phyloP scores from a whole-genome alignment of 2,329 filamentous ascomycete genomes.

The Colletotrichum sidae region DNA sequence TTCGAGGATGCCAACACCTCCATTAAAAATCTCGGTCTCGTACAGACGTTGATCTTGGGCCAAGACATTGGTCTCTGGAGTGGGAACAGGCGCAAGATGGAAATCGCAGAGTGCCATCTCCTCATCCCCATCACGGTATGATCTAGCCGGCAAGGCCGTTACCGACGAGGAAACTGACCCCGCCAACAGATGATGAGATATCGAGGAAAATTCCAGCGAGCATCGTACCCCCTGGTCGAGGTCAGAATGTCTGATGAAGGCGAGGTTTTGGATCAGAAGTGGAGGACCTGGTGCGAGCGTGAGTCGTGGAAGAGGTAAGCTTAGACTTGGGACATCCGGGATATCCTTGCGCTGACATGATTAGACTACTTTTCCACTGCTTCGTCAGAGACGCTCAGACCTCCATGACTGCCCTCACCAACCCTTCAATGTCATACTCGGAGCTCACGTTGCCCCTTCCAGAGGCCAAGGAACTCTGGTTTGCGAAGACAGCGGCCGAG shows the following conservation, averaged over 20 bases:
- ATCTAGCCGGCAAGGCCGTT: neutral
- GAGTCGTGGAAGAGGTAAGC: constrained; percentile 74
- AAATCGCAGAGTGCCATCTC: constrained; percentile 64
- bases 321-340: too few species aligned
- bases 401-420: constrained; percentile 74
- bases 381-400: constrained; percentile 75
- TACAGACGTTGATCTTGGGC: constrained; percentile 61
- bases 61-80: constrained; percentile 67
- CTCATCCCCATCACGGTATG: constrained; percentile 59
- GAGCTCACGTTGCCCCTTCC: constrained; percentile 76
- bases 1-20: constrained; percentile 63
- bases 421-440: constrained; percentile 74
- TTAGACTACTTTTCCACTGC: constrained; percentile 71
- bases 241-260: constrained; percentile 67
- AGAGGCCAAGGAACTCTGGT: constrained; percentile 72
- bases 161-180: constrained; percentile 13
- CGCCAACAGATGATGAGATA: constrained; percentile 62
- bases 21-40: constrained; percentile 59
- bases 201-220: constrained; percentile 68
- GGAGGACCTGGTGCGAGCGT: constrained; percentile 71
- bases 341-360: constrained; percentile 34
- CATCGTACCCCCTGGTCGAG: constrained; percentile 62
- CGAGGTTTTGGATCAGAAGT: constrained; percentile 70
- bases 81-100: constrained; percentile 66
- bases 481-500: constrained; percentile 69